Conservation (phyloP, 345 rosid genomes). For the Murraya paniculata region DNA sequence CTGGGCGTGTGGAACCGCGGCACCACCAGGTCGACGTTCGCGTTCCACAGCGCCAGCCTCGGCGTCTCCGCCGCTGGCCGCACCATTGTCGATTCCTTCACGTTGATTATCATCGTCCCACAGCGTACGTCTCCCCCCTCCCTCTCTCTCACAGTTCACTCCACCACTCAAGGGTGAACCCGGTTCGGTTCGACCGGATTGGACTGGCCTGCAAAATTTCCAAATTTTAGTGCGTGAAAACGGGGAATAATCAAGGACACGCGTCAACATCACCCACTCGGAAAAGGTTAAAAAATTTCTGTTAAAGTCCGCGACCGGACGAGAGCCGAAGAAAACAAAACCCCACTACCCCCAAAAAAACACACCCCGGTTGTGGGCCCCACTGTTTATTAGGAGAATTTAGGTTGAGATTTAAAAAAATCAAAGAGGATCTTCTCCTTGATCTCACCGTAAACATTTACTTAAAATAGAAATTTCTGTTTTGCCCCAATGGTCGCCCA, state of each 20-base stretch:
- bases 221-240: too few relatives aligned
- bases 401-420: not conserved
- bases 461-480: too few relatives aligned
- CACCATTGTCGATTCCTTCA: constrained; percentile 73
- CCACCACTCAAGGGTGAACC: not conserved
- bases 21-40: constrained; percentile 85
- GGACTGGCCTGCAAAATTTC: not conserved
- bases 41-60: constrained; percentile 58
- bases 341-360: too few relatives aligned
- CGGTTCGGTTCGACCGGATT: not conserved
- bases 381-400: not conserved
- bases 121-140: too few relatives aligned
- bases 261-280: not conserved
- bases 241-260: not conserved
- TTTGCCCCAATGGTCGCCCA: too few relatives aligned
- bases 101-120: constrained; percentile 50
- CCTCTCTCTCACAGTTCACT: not conserved
- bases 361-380: not conserved
- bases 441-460: too few relatives aligned
- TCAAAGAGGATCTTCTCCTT: too few relatives aligned
- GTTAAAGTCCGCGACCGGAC: too few relatives aligned
- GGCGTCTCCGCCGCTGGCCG: constrained; percentile 72
- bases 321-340: too few relatives aligned
- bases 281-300: not conserved
- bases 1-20: constrained; percentile 93